Base-by-base conservation (phyloP, 177 flowering plant genomes). In the Vitis hybrid region DNA sequence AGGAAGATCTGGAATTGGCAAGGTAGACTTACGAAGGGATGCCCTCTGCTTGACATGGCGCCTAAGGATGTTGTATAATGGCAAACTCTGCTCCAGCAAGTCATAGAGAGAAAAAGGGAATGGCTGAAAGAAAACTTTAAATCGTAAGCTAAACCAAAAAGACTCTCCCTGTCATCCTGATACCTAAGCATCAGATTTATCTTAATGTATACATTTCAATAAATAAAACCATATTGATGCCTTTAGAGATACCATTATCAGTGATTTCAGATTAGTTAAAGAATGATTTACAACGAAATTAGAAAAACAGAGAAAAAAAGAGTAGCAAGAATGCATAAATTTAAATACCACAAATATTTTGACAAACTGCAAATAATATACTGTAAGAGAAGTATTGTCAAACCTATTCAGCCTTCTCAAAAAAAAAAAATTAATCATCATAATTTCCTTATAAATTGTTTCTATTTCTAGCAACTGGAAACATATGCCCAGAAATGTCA, bases 21-120 rank as follows among this genome's bases (percentile, higher is more conserved):
- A 78, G 49, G 83, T 76, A 20, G 82, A 67, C 53, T 71, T 81
- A 55, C 68, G 24, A 62, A 83, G 78, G 64, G 82, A 76, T 67
- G 78, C 70, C 58, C 41, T 76, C 65, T 64, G 48, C 70, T 73
- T 82, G 61, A 77, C 77, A 49, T 83, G 83, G 70, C 84, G 82
- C 75, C 74, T 81, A 56, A 93, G 92, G 75, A 87, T 70, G 84
- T 95, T 86, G 84, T 93, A 95, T 65, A 95, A 84, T 41, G 98
- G 98, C 65, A 90, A 75, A 75, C 87, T 84, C 84, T 86, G 91
- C 85, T 93, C 99, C 81, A 93, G 76, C 81, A 95, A 66, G 70
- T 89, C 90, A 73, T 91, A 95, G 6, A 79, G 77, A 46, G 83
- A 66, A 46, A 85, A 63, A 24, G 93, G 93, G 73, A 93, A 83